Evolutionary conservation across 805 yeast species (phyloP).

Genomic region (Candida adriatica): DNA sequence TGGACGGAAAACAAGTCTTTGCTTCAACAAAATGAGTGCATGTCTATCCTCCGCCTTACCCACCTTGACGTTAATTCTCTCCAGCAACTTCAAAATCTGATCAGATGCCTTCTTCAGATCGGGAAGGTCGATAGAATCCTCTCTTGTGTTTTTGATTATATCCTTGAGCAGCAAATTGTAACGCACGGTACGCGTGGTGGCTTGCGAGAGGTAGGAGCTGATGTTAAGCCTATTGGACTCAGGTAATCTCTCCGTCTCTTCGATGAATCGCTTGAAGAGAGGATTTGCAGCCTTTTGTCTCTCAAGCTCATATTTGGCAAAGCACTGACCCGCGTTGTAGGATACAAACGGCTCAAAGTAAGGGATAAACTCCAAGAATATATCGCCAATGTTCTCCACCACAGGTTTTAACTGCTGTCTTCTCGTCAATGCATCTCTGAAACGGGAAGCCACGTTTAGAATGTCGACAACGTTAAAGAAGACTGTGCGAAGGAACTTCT

Average conservation of each 20-base stretch:
- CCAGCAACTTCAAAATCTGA: slow-evolving; percentile 67
- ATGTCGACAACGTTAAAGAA: slow-evolving; percentile 87
- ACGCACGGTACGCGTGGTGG: slow-evolving; percentile 93
- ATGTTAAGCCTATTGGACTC: slow-evolving; percentile 87
- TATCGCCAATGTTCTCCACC: slow-evolving; percentile 80
- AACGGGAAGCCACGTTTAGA: slow-evolving; percentile 70
- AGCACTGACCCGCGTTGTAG: slow-evolving; percentile 91
- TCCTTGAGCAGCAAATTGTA: slow-evolving; percentile 82
- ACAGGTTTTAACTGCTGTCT: slow-evolving; percentile 84
- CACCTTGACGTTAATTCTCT: slow-evolving; percentile 68
- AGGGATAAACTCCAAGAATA: slow-evolving; percentile 76
- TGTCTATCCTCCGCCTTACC: slow-evolving; percentile 94
- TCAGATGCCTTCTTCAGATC: slow-evolving; percentile 66
- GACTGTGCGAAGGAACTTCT: slow-evolving; percentile 84
- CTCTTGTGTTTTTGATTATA: slow-evolving; percentile 73
- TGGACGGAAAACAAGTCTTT: slow-evolving; percentile 70
- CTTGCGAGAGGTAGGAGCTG: slow-evolving; percentile 88
- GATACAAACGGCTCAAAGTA: slow-evolving; percentile 87
- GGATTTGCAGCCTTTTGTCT: slow-evolving; percentile 88
- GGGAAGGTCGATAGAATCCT: slow-evolving; percentile 58
- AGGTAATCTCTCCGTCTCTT: slow-evolving; percentile 78
- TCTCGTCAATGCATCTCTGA: slow-evolving; percentile 83
- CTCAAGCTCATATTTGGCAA: slow-evolving; percentile 93
- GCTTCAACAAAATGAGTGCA: slow-evolving; percentile 80
- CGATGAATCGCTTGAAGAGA: slow-evolving; percentile 87